A percentile compares a stretch with the other conserved stretches of the same genome.
Conservation (phyloP, 257 asterid species). For the Jasminum sambac region DNA sequence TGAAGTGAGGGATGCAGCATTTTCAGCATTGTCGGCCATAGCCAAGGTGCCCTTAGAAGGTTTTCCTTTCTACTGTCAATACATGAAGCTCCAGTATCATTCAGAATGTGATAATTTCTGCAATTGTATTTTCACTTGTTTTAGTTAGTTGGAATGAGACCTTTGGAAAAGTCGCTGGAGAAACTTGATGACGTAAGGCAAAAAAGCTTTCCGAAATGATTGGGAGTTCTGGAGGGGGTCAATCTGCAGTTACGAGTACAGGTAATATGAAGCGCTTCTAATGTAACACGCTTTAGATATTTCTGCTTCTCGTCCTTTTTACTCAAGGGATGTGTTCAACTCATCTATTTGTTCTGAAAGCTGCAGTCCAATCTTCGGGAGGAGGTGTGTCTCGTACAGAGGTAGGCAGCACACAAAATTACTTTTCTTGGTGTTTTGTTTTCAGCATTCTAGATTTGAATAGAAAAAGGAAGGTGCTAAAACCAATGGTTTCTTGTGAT, state of each 20-base stretch:
- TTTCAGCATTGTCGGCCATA: conserved; percentile 88
- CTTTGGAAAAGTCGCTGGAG: conserved; percentile 87
- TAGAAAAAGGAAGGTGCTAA: background rate
- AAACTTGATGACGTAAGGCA: conserved; percentile 91
- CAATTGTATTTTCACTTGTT: conserved; percentile 15
- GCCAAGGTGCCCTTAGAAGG: conserved; percentile 66
- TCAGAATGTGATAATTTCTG: conserved; percentile 7
- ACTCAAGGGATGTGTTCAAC: conserved; percentile 9
- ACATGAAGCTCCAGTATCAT: conserved; percentile 9
- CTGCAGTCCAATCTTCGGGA: conserved; percentile 55
- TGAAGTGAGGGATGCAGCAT: conserved; percentile 99
- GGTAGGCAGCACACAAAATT: conserved; percentile 44
- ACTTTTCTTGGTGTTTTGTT: conserved; percentile 1
- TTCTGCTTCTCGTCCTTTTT: conserved; percentile 8
- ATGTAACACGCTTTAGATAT: background rate
- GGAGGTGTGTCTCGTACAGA: conserved; percentile 45
- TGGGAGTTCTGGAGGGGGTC: conserved; percentile 69
- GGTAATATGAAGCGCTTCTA: conserved; percentile 41
- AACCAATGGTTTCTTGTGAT: background rate
- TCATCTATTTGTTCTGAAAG: conserved; percentile 37
- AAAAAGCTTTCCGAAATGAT: conserved; percentile 96
- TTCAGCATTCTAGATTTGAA: background rate
- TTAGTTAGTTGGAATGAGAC: conserved; percentile 98
- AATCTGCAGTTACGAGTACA: conserved; percentile 46
- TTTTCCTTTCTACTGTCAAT: conserved; percentile 21